Evolutionary conservation across 805 yeast species (phyloP), one percentile per base, ranked within the genome.

Genomic region (Teunomyces aglyptinius): DNA sequence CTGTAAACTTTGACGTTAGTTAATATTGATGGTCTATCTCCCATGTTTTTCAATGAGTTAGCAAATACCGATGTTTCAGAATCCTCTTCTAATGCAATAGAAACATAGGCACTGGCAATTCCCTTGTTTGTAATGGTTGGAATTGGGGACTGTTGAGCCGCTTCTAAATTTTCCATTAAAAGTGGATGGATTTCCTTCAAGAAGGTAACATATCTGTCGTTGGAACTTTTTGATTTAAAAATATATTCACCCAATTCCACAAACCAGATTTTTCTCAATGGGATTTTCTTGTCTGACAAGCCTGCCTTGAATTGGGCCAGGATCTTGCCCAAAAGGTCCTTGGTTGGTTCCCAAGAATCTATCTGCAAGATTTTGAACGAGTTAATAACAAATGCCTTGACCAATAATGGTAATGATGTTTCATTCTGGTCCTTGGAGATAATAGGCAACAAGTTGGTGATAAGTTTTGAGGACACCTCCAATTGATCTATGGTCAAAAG

Each of bases 371-470:
- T 19, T 2, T 58, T 63, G 8, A 74, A 56, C 20, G 76, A 68
- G 51, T 80, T 82, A 1, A 52, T 50, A 33, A 82, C 71, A 45
- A 81, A 75, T 0, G 85, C 76, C 6, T 65, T 61, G 5, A 85
- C 68, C 47, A 82, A 68, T 3, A 71, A 67, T 2, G 67, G 48
- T 33, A 90, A 69, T 0, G 87, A 80, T 1, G 52, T 13, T 58
- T 92, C 98, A 55, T 89, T 88, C 39, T 82, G 79, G 56, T 92
- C 98, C 54, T 87, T 90, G 0, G 78, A 44, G 3, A 85, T 70
- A n/a, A 82, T 65, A 2, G 85, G 73, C 1, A 75, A 51, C 29
- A 89, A 58, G 0, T 66, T 72, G 1, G 65, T 57, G 2, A 78
- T 61, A 3, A 85, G 64, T 28, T 65, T 69, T 0, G 44, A 40